Conservation (phyloP, 2,329 filamentous ascomycete species). For the Cladosporium colombiae region DNA sequence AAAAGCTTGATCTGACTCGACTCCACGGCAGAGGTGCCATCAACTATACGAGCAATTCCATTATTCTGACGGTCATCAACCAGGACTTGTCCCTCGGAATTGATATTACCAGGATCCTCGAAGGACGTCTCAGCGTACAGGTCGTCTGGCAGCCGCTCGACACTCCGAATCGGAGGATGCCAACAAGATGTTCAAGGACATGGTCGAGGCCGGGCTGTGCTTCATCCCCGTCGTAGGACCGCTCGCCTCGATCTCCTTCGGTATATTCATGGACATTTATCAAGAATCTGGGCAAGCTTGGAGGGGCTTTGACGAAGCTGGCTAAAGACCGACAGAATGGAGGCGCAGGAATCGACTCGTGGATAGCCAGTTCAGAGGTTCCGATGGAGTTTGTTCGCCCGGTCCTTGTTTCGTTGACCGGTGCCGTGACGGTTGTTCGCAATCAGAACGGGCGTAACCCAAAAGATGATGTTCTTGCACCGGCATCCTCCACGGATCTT, state of each 20-base stretch:
- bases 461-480: neutral
- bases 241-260: neutral
- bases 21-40: neutral
- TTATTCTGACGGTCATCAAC: neutral
- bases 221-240: neutral
- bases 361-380: neutral
- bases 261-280: neutral
- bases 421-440: no score
- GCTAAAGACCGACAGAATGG: neutral
- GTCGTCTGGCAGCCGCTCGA: neutral
- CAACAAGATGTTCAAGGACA: neutral
- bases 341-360: neutral
- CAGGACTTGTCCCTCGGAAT: neutral
- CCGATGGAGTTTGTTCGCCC: neutral
- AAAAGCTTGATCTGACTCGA: neutral
- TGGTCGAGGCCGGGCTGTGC: neutral
- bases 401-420: neutral
- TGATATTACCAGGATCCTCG: neutral
- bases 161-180: neutral
- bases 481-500: neutral
- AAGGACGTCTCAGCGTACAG: neutral
- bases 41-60: neutral
- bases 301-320: neutral
- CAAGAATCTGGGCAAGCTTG: neutral
- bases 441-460: no score